Percentiles rank a stretch among this genome's conserved stretches.
These are phyloP conservation scores for Dispira simplex DNA, from an alignment of 192 early-diverging fungal genomes.

Conservation along the genomic window DNA sequence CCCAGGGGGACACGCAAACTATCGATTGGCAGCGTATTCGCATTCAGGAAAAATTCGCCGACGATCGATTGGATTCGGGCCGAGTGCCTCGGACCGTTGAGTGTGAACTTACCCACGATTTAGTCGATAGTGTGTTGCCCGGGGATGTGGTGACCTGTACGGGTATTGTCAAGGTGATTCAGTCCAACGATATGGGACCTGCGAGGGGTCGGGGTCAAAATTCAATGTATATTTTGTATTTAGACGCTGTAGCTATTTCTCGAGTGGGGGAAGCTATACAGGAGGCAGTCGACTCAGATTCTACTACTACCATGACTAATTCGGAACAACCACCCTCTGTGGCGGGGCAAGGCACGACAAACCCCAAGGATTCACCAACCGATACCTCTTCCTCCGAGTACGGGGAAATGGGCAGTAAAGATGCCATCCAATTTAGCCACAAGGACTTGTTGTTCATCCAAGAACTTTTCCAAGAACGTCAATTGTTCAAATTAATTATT, in stretches of 20 bases:
- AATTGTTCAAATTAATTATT: conserved; percentile 55
- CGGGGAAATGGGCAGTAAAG: conserved; percentile 33
- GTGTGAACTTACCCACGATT: conserved; percentile 53
- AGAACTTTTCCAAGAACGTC: conserved; percentile 37
- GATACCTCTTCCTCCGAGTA: conserved; percentile 6
- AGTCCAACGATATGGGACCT: conserved; percentile 22
- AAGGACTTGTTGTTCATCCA: conserved; percentile 60
- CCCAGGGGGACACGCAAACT: conserved; percentile 31
- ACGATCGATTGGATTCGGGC: conserved; percentile 49
- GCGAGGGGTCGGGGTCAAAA: conserved; percentile 25
- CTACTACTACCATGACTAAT: too few relatives aligned
- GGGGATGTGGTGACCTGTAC: conserved; percentile 66
- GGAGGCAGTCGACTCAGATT: too few relatives aligned
- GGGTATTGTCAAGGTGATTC: conserved; percentile 60
- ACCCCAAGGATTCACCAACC: too few relatives aligned
- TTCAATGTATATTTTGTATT: conserved; percentile 55
- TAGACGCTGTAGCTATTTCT: conserved; percentile 46
- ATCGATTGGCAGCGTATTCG: conserved; percentile 70
- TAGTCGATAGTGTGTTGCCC: conserved; percentile 64
- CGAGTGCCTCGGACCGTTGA: conserved; percentile 64
- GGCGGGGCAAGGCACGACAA: too few relatives aligned
- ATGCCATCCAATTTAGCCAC: conserved; percentile 47
- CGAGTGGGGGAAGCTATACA: conserved; percentile 29
- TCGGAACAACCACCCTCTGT: too few relatives aligned
- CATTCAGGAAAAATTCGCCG: conserved; percentile 64